Evolutionary conservation across 768 basidiomycete species (phyloP).

Genomic region (Russula lepida): DNA sequence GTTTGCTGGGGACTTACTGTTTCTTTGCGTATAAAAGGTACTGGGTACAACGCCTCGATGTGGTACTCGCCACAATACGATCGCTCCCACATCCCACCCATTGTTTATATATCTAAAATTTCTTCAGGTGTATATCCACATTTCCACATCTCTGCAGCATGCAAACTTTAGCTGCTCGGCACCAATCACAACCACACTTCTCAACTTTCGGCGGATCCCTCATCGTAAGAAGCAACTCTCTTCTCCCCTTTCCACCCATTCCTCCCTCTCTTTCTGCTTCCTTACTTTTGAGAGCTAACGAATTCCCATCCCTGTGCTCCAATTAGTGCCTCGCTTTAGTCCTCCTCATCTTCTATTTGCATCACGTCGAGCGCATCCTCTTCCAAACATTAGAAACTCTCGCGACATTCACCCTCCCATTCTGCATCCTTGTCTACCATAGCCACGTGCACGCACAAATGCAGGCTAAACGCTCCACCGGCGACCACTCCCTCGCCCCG

Average conservation of each 20-base stretch:
- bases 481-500: background rate
- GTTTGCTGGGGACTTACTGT: background rate
- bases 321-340: background rate
- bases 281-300: background rate
- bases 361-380: background rate
- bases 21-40: background rate
- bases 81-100: background rate
- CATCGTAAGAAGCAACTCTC: slow-evolving; percentile 1
- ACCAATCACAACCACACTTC: background rate
- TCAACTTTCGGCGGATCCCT: background rate
- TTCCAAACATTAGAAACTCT: background rate
- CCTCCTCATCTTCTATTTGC: background rate
- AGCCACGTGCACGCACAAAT: slow-evolving; percentile 1
- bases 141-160: background rate
- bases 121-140: background rate
- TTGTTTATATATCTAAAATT: background rate
- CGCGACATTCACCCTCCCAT: background rate
- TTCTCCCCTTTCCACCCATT: background rate
- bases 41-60: background rate
- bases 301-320: background rate
- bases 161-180: background rate
- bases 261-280: too few species aligned
- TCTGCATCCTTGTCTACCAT: background rate
- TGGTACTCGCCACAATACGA: background rate
- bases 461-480: background rate